A percentile compares a stretch with the other conserved stretches of the same genome.
phyloP scores from a whole-genome alignment of 805 yeast species.

The Saturnispora quitensis region DNA sequence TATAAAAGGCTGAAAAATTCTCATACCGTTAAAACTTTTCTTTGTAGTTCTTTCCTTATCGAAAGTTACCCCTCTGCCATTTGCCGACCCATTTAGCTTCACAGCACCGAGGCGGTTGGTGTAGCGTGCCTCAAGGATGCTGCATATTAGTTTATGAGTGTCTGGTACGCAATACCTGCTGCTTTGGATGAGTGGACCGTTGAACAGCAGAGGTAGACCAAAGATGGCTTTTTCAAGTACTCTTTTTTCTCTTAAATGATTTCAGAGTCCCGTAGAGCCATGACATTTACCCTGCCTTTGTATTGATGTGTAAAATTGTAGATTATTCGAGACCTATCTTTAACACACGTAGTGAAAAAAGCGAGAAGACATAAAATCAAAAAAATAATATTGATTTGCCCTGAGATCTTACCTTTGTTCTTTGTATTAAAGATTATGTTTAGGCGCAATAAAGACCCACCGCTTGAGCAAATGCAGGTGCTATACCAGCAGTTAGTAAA shows the following conservation, averaged over 20 bases:
- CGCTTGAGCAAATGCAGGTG: conserved; percentile 10
- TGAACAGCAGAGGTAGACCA: conserved; percentile 7
- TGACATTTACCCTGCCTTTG: neutral
- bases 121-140: neutral
- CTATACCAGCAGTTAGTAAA: conserved; percentile 9
- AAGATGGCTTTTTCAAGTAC: conserved; percentile 6
- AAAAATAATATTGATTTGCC: neutral
- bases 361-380: neutral
- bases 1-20: neutral
- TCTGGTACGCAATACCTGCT: neutral
- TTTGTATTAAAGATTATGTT: neutral
- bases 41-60: conserved; percentile 6
- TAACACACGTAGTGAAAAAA: neutral
- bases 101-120: neutral
- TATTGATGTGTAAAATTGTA: neutral
- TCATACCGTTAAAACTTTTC: neutral
- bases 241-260: neutral
- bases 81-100: neutral
- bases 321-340: neutral
- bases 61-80: conserved; percentile 14
- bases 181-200: neutral
- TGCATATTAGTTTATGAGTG: conserved; percentile 13
- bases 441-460: conserved; percentile 6
- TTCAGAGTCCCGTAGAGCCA: conserved; percentile 12
- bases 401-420: neutral